These are phyloP conservation scores for Strobilomyces dryophilus DNA, from an alignment of 768 basidiomycete species.

Conservation along the genomic window DNA sequence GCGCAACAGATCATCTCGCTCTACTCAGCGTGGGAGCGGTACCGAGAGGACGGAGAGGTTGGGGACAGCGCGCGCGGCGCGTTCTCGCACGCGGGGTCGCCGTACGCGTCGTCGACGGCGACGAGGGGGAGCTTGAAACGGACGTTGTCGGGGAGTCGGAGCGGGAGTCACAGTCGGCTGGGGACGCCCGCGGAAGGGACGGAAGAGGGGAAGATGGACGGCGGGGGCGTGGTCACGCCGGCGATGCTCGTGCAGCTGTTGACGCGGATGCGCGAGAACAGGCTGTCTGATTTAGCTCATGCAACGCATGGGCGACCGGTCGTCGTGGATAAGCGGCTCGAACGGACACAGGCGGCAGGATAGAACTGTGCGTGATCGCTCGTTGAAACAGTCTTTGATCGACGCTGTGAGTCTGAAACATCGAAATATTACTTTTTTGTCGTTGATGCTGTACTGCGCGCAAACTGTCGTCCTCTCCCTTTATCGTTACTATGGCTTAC, in stretches of 20 bases:
- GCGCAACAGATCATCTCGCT: constrained; percentile 88
- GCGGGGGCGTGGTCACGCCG: constrained; percentile 46
- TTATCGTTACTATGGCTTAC: too few relatives aligned
- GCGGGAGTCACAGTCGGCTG: constrained; percentile 24
- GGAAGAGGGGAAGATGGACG: constrained; percentile 20
- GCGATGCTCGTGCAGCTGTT: constrained; percentile 52
- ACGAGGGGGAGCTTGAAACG: constrained; percentile 22
- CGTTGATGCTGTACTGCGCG: too few relatives aligned
- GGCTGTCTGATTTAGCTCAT: constrained; percentile 53
- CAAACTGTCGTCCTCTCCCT: too few relatives aligned
- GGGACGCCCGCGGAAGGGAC: constrained; percentile 26
- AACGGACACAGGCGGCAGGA: constrained; percentile 64
- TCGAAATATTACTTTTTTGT: too few relatives aligned
- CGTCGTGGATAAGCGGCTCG: constrained; percentile 68
- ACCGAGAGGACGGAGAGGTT: constrained; percentile 58
- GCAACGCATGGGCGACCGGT: constrained; percentile 46
- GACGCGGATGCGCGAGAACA: constrained; percentile 62
- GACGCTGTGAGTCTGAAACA: too few relatives aligned
- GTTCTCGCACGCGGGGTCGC: constrained; percentile 18
- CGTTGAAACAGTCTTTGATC: neutral
- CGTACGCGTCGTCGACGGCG: constrained; percentile 15
- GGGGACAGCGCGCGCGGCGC: constrained; percentile 23
- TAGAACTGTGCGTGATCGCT: constrained; percentile 11
- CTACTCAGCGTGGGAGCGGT: constrained; percentile 86
- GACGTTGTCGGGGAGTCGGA: constrained; percentile 17